Evolutionary conservation across 148 eudicot genomes (phyloP).

Genomic region (Heliamphora exappendiculata): DNA sequence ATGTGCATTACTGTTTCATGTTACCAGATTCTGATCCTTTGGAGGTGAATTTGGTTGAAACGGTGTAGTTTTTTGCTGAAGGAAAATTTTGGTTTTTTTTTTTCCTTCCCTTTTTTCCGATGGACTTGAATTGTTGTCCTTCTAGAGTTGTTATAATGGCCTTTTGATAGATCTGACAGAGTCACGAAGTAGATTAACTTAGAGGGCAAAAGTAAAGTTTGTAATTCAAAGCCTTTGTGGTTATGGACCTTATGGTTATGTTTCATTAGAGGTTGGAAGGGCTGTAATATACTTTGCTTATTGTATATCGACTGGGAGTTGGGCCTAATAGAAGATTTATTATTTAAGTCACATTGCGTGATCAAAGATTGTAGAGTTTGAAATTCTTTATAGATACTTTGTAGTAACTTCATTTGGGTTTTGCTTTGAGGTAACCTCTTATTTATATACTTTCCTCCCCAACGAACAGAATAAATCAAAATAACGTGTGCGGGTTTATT

Average conservation of each 20-base stretch:
- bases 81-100: neutral
- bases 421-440: constrained; percentile 3
- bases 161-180: neutral
- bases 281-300: neutral
- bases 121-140: neutral
- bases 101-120: neutral
- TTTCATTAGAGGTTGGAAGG: neutral
- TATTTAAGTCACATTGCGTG: neutral
- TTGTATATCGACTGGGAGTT: neutral
- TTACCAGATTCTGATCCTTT: neutral
- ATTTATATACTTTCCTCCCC: neutral
- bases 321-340: neutral
- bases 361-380: neutral
- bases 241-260: neutral
- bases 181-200: neutral
- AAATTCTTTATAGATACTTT: neutral
- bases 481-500: neutral
- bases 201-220: neutral
- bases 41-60: neutral
- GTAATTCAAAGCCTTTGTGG: neutral
- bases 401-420: neutral
- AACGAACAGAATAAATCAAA: neutral
- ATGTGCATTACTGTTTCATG: neutral
- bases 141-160: neutral
- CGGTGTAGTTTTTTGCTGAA: neutral